Base-by-base conservation (phyloP, 1,139 yeast genomes). In the Debaryomyces sp. region DNA sequence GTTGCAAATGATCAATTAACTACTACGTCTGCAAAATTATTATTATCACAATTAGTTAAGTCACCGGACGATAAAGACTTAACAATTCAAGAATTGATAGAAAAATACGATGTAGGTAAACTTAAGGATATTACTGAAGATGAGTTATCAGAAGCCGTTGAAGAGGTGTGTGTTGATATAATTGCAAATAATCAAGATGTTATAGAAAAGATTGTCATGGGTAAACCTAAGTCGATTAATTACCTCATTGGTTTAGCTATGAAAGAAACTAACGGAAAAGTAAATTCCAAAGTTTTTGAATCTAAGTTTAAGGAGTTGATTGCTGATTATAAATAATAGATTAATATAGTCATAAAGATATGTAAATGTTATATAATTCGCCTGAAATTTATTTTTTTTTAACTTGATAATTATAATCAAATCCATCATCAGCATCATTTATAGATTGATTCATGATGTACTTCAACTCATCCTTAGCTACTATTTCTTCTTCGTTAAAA, bases 191-290 rank as follows among this genome's bases (percentile, higher is more conserved):
- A 89, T 59, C 75, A 77, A 1, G 81, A 78, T 17, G 81, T 87
- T 13, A 87, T 87, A 7, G 68, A 71, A 5, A 81, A 82, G 44
- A 78, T 87, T 17, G 64, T 68, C 29, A 63, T 72, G 0, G 91
- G 91, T 0, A 86, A 86, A 48, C 81, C 78, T 53, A 81, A 80
- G 41, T 81, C 91, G 15, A 64, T 92, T 26, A 89, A 91, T 59
- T 91, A 76, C 59, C 71, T 94, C 49, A 78, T 94, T 3, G 99
- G 98, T 0, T 82, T 82, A 61, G 96, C 91, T 13, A 90, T 95
- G 96, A 80, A 83, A 56, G 72, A 77, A 50, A 80, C 89, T 2
- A 85, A 84, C 53, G 97, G 97, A 2, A 82, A 78, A 55, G 76
- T 85, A 5, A 71, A 77, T 38, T 80, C 90, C 1, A 67, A 68